Base-by-base conservation (phyloP, 163 green algal genomes). In the Scenedesmus sp. region DNA sequence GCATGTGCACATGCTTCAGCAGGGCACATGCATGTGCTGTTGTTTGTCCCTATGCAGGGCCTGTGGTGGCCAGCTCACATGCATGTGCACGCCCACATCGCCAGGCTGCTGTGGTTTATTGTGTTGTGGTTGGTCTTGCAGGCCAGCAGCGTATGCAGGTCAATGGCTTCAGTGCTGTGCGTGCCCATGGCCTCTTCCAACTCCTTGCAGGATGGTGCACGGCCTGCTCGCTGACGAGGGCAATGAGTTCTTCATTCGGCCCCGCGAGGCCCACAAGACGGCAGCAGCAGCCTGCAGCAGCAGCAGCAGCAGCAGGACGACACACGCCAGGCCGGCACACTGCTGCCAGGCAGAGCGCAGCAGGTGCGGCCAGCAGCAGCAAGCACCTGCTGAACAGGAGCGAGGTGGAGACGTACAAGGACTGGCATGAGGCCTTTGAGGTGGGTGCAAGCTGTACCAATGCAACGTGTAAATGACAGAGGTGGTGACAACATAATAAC, bases 211-310 rank as follows among this genome's bases (percentile, higher is more conserved):
- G 97, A 96, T 98, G 92, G 92, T 98, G 83, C 94, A 99, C 90
- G 97, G 97, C 12, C 85, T 97, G 89, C 94, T 99, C 33, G 73
- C 95, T 51, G 96, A 98, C 89, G 65, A 88, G 10, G 85, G 91
- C 59, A 72, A 85, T 9, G 97, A 99, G 93, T 98, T 98, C 85
- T 98, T 98, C 93, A 96, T 99, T 40, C 91, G 94, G 80, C 51
- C 51, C 15, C n/a, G 82, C 33, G 49, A 51, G 2, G 65, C 44
- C 35, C 26, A n/a, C 37, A 9, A 24, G 44, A 40, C 22, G 44
- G 22, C 42, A 72, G 37, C 73, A 44, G 40, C 40, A 49, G 78
- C n/a, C n/a, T n/a, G n/a, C 65, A 40, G n/a, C 91, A 40, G 79
- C 0, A 61, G 59, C 79, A 86, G 78, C 76, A 88, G 56, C 59